Base-by-base conservation (phyloP, 495 filamentous ascomycete genomes). In the Penicillium psychrofluorescens region DNA sequence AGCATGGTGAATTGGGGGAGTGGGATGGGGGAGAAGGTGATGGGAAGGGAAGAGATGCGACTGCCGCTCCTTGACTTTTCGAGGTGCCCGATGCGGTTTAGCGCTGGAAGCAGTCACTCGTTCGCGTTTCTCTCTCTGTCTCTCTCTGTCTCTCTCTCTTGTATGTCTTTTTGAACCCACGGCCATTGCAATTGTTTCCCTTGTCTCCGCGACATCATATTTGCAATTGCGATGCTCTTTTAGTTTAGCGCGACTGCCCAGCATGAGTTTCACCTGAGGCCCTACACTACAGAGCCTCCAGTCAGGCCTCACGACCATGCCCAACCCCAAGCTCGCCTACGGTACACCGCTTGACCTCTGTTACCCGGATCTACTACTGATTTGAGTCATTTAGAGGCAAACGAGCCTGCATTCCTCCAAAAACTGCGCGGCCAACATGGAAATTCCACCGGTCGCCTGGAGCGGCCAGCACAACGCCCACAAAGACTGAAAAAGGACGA, bases 1-100 rank as follows among this genome's bases (percentile, higher is more conserved):
- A 88, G 68, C 85, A 89, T 71, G 52, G 48, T 62, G 47, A 40
- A 50, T 47, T 65, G 44, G 61, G 61, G 45, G 34, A 46, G 44
- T 41, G 53, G 52, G 45, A 59, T 54, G 62, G 59, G 49, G 46
- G 46, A 46, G 43, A 41, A 48, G 53, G 61, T 35, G 50, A 50
- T 56, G 53, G 42, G 41, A 44, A 51, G 41, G 49, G 51, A 46
- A 22, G 49, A 34, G 48, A 59, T 50, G 63, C 59, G 64, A 53
- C 22, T 51, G 59, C 57, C 61, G 60, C 63, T 65, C 59, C 56
- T 58, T 56, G 61, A 63, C 66, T 70, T 70, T 70, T 69, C 66
- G 62, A 64, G 58, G 48, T 49, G 38, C 60, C 61, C 39, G 35
- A 57, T 67, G 28, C 14, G 61, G 66, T 58, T 64, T 68, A 70